These are phyloP conservation scores for Onygenales sp. DNA, from an alignment of 2,329 filamentous ascomycete genomes.

Conservation along the genomic window DNA sequence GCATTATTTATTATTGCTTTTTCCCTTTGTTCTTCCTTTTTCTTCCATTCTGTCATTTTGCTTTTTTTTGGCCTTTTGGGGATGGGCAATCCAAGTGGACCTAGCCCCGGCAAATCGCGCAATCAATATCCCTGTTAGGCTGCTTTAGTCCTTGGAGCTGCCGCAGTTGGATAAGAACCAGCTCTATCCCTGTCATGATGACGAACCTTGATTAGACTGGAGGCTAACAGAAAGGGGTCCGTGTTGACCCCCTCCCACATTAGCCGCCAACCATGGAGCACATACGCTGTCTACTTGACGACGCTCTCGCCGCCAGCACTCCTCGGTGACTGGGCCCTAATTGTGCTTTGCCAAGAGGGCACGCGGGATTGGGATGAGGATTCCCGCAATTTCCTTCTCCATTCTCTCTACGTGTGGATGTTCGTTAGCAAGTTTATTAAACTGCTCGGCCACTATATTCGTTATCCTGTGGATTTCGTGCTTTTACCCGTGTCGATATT, in stretches of 20 bases:
- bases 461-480: conserved; percentile 70
- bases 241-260: conserved; percentile 9
- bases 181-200: conserved; percentile 4
- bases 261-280: conserved; percentile 86
- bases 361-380: conserved; percentile 51
- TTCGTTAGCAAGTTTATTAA: conserved; percentile 88
- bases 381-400: conserved; percentile 47
- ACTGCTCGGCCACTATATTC: conserved; percentile 73
- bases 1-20: not conserved
- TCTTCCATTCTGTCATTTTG: not conserved
- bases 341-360: conserved; percentile 60
- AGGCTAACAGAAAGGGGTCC: conserved; percentile 19
- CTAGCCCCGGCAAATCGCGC: conserved; percentile 6
- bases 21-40: conserved; percentile 9
- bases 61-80: conserved; percentile 13
- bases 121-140: not conserved
- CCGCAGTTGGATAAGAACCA: not conserved
- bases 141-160: not conserved
- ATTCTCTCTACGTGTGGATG: conserved; percentile 62
- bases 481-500: conserved; percentile 76
- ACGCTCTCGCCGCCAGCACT: conserved; percentile 87
- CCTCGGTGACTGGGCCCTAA: conserved; percentile 62
- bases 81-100: not conserved
- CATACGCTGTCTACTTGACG: conserved; percentile 84
- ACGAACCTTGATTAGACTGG: conserved; percentile 3